Evolutionary conservation across 1,284 basidiomycete species (phyloP).

Genomic region (Puccinia sorghi): DNA sequence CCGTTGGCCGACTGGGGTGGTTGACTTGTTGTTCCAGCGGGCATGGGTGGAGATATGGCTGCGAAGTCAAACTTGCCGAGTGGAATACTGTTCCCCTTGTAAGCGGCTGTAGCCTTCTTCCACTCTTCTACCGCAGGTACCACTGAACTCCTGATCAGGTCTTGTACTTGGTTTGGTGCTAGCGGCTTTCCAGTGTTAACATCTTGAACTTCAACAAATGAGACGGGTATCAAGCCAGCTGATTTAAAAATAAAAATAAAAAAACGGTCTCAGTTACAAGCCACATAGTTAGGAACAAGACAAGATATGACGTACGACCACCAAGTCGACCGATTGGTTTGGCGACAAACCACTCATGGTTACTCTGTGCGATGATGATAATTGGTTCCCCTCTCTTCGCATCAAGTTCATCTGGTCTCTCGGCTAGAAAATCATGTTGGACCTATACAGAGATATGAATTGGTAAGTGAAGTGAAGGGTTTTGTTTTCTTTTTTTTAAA

Average conservation of each 20-base stretch:
- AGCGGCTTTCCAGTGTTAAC: slow-evolving; percentile 68
- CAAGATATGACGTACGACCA: slow-evolving; percentile 63
- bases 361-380: slow-evolving; percentile 76
- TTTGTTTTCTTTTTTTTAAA: too few species aligned
- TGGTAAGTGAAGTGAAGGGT: too few species aligned
- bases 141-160: slow-evolving; percentile 78
- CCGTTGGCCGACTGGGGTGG: slow-evolving; percentile 12
- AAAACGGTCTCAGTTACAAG: background rate
- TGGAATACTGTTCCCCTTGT: slow-evolving; percentile 93
- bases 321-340: slow-evolving; percentile 94
- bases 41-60: slow-evolving; percentile 12
- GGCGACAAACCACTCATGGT: slow-evolving; percentile 67
- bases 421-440: slow-evolving; percentile 90
- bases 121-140: slow-evolving; percentile 96
- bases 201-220: slow-evolving; percentile 94
- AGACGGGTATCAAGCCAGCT: slow-evolving; percentile 88
- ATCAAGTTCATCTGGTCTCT: slow-evolving; percentile 92
- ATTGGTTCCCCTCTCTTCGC: slow-evolving; percentile 91
- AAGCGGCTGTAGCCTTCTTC: slow-evolving; percentile 91
- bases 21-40: slow-evolving; percentile 1
- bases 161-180: slow-evolving; percentile 66
- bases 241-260: background rate
- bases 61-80: slow-evolving; percentile 80
- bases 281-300: background rate
- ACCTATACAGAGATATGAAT: slow-evolving; percentile 61